A percentile compares a stretch with the other conserved stretches of the same genome.
Conservation (phyloP, 1,284 basidiomycete genomes). For the Termitomyces sp. region DNA sequence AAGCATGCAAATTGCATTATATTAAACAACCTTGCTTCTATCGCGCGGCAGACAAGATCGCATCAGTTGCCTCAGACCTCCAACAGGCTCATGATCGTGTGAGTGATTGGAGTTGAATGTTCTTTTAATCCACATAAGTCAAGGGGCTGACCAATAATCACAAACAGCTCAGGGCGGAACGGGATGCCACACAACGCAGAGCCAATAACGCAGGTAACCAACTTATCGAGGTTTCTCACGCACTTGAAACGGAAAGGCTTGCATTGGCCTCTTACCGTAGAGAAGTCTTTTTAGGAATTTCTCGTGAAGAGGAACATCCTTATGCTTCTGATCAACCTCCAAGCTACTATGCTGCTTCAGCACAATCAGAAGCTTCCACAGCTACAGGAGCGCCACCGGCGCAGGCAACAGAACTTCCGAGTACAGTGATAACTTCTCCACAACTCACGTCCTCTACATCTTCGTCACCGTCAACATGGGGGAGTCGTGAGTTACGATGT, state of each 20-base stretch:
- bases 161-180: conserved; percentile 30
- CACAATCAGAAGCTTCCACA: background rate
- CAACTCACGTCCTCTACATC: background rate
- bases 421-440: background rate
- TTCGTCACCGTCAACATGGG: conserved; percentile 19
- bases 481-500: conserved; percentile 23
- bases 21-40: conserved; percentile 2
- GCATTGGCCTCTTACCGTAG: conserved; percentile 31
- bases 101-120: conserved; percentile 1
- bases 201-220: conserved; percentile 28
- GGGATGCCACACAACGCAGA: conserved; percentile 25
- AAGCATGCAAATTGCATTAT: conserved; percentile 4
- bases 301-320: conserved; percentile 4
- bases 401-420: background rate
- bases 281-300: conserved; percentile 30
- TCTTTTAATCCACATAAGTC: background rate
- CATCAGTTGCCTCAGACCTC: conserved; percentile 26
- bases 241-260: conserved; percentile 24
- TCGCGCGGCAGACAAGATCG: conserved; percentile 30
- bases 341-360: conserved; percentile 22
- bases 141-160: conserved; percentile 1
- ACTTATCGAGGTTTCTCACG: conserved; percentile 27
- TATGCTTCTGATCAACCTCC: conserved; percentile 20
- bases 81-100: conserved; percentile 26
- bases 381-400: background rate